Conservation (phyloP, 768 basidiomycete genomes). For the Tricholoma matsutake region DNA sequence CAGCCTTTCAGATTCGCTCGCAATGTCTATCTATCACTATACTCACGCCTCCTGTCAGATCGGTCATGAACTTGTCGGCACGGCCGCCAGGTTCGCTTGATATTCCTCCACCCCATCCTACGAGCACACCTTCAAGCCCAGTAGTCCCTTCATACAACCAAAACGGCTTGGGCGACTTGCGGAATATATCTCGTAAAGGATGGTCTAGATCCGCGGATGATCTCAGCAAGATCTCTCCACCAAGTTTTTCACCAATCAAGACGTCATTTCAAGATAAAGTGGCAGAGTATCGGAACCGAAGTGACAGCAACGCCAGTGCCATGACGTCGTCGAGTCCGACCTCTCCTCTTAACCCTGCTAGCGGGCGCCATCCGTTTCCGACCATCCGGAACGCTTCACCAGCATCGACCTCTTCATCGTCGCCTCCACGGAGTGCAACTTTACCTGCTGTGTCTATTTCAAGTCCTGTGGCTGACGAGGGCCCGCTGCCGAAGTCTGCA, state of each 20-base stretch:
- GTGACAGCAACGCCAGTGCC: constrained; percentile 51
- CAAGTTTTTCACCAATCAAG: constrained; percentile 37
- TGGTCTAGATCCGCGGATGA: constrained; percentile 86
- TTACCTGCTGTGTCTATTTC: constrained; percentile 43
- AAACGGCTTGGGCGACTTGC: constrained; percentile 60
- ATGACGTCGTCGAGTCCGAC: constrained; percentile 34
- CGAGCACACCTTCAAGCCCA: constrained; percentile 39
- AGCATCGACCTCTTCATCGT: constrained; percentile 27
- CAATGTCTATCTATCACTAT: not conserved
- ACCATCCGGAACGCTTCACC: constrained; percentile 31
- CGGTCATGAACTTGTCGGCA: constrained; percentile 61
- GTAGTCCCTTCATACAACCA: constrained; percentile 17
- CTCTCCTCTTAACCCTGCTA: constrained; percentile 29
- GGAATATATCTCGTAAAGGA: constrained; percentile 61
- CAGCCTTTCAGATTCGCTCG: not conserved
- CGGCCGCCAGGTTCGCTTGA: constrained; percentile 44
- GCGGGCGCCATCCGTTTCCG: constrained; percentile 42
- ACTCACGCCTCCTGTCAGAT: constrained; percentile 38
- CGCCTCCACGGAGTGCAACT: constrained; percentile 34
- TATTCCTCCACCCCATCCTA: constrained; percentile 33
- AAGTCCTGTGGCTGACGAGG: constrained; percentile 37
- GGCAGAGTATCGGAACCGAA: constrained; percentile 62
- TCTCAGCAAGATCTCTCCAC: constrained; percentile 50
- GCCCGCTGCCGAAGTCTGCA: constrained; percentile 20
- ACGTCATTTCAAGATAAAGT: constrained; percentile 59